These are phyloP conservation scores for Pythium angustatum DNA, from an alignment of 352 stramenopile genomes.

Conservation along the genomic window DNA sequence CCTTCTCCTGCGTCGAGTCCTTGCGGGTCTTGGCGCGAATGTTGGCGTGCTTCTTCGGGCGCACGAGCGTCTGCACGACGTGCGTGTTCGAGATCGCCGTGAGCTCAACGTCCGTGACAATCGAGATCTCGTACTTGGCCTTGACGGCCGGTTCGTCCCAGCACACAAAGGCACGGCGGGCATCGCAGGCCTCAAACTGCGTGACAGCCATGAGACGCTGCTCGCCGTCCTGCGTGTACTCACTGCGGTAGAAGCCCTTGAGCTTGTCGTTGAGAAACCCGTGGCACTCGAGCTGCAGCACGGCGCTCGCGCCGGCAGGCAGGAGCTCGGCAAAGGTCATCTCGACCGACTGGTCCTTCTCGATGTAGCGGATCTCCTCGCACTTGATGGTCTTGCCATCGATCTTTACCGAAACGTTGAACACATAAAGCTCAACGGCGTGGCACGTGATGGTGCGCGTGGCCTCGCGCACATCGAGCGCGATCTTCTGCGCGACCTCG, in stretches of 20 bases:
- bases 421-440: constrained; percentile 91
- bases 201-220: constrained; percentile 94
- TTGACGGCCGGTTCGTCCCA: constrained; percentile 98
- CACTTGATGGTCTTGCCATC: constrained; percentile 40
- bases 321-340: constrained; percentile 53
- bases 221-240: constrained; percentile 91
- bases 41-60: constrained; percentile 58
- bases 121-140: constrained; percentile 92
- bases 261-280: constrained; percentile 92
- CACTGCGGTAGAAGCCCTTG: constrained; percentile 95
- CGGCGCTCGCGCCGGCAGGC: constrained; percentile 31
- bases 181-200: constrained; percentile 85
- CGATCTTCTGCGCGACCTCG: constrained; percentile 62
- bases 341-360: constrained; percentile 55
- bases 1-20: constrained; percentile 47
- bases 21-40: constrained; percentile 44
- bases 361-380: constrained; percentile 58
- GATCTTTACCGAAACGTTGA: constrained; percentile 62
- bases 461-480: constrained; percentile 54
- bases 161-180: constrained; percentile 96
- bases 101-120: constrained; percentile 87
- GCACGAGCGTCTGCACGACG: constrained; percentile 81
- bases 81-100: constrained; percentile 97
- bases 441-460: constrained; percentile 91
- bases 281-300: constrained; percentile 56